phyloP scores from a whole-genome alignment of 2,329 filamentous ascomycete species.

The Fusarium pininemorale region DNA sequence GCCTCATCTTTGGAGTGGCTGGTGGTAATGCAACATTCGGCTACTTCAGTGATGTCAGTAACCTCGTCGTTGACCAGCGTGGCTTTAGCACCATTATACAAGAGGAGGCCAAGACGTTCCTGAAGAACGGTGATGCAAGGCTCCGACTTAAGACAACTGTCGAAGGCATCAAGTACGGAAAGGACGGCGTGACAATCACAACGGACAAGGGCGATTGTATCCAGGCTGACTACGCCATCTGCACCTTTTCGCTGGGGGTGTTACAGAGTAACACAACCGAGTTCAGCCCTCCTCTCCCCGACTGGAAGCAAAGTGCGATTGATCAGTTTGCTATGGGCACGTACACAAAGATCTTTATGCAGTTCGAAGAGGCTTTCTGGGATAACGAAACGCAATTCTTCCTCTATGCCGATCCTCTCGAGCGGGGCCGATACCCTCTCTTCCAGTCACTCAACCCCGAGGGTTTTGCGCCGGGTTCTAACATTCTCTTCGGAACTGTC shows the following conservation, averaged over 20 bases:
- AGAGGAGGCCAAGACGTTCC: conserved; percentile 65
- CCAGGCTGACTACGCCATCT: conserved; percentile 69
- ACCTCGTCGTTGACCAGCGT: conserved; percentile 68
- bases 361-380: conserved; percentile 76
- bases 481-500: conserved; percentile 71
- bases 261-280: conserved; percentile 68
- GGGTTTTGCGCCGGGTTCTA: conserved; percentile 68
- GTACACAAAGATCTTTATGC: conserved; percentile 78
- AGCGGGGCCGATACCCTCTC: conserved; percentile 60
- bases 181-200: conserved; percentile 61
- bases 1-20: conserved; percentile 63
- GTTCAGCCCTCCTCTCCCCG: conserved; percentile 67
- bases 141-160: conserved; percentile 68
- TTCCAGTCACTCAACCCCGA: conserved; percentile 70
- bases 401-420: conserved; percentile 54
- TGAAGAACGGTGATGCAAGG: conserved; percentile 62
- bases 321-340: conserved; percentile 74
- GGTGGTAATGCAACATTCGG: conserved; percentile 70
- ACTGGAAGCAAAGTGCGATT: conserved; percentile 72
- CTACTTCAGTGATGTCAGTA: conserved; percentile 69
- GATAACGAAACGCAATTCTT: conserved; percentile 54
- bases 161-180: conserved; percentile 61
- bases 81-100: conserved; percentile 69
- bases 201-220: conserved; percentile 64
- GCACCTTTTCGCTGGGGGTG: conserved; percentile 74